Evolutionary conservation across 1,139 yeast species (phyloP).

Genomic region (Protomyces inundatus): DNA sequence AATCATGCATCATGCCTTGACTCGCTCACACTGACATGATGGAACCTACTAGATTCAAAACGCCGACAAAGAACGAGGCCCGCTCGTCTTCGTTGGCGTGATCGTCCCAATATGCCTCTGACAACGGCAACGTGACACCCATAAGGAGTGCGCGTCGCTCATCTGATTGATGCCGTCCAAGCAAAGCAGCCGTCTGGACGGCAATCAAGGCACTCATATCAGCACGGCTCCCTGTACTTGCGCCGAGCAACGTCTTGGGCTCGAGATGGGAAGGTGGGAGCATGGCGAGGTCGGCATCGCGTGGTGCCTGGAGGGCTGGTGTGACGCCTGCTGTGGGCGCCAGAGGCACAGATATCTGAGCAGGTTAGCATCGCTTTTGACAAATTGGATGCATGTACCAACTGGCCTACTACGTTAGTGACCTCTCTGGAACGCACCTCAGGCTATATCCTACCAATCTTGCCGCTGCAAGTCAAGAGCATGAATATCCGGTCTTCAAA

Average conservation of each 20-base stretch:
- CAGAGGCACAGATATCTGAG: neutral
- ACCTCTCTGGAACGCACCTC: neutral
- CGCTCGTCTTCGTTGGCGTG: neutral
- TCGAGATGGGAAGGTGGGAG: neutral
- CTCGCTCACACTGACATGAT: too few relatives aligned
- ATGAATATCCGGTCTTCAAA: neutral
- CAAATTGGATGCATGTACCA: neutral
- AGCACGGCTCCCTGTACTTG: neutral
- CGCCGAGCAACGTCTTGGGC: neutral
- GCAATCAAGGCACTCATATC: neutral
- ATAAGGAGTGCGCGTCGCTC: neutral
- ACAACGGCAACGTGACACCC: neutral
- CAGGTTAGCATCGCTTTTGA: neutral
- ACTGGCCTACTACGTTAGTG: neutral
- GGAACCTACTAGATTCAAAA: neutral
- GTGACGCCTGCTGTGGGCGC: neutral
- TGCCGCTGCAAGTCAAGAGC: neutral
- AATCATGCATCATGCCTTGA: too few relatives aligned
- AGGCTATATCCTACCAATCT: neutral
- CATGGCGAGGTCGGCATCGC: neutral
- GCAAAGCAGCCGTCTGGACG: neutral
- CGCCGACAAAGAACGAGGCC: neutral
- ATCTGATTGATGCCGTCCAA: neutral
- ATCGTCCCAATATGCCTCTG: neutral
- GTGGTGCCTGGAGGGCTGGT: neutral